Evolutionary conservation across 2,329 filamentous ascomycete genomes (phyloP), one percentile per base, ranked within the genome.

Genomic region (Colletotrichum sojae): DNA sequence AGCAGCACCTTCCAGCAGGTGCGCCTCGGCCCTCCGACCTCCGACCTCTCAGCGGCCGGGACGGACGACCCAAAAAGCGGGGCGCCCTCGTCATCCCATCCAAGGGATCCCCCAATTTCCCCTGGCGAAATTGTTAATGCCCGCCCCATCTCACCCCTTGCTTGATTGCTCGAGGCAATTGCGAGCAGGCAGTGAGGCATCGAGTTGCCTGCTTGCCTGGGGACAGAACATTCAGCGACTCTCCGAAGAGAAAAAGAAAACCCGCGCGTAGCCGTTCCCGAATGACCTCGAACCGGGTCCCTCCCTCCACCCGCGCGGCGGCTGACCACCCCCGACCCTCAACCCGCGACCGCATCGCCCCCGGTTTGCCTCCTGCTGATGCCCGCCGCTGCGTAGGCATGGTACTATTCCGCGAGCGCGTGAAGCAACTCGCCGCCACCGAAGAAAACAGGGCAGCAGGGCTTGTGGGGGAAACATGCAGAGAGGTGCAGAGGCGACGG

Each of bases 91-190:
- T 8, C 36, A 52, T 48, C 20, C n/a, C 31, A 45, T 43, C 27
- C 15, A 52, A 18, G 27, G 36, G 25, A 22, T 13, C 61, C 49
- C 54, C 66, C 59, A 69, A 36, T 36, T 69, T 65, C 65, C 66
- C 53, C 66, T 65, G 61, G 63, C 43, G 61, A 65, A 55, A 65
- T 69, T 69, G 66, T 40, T 27, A 40, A 59, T 59, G 66, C 61
- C 61, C 31, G 31, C 31, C 31, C 31, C 31, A 10, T 25, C 31
- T 36, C 8, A 15, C 48, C 60, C 65, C 65, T 59, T 68, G 60
- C 40, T 51, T 56, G 22, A 4, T 46, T 51, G 54, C 25, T 45
- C 36, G 18, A 25, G 39, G n/a, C 18, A n/a, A 4, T 20, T 31
- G 22, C 53, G 8, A 10, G 31, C 31, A 36, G 31, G 10, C 31